Conservation (phyloP, 345 rosid genomes). For the Salix caprea region DNA sequence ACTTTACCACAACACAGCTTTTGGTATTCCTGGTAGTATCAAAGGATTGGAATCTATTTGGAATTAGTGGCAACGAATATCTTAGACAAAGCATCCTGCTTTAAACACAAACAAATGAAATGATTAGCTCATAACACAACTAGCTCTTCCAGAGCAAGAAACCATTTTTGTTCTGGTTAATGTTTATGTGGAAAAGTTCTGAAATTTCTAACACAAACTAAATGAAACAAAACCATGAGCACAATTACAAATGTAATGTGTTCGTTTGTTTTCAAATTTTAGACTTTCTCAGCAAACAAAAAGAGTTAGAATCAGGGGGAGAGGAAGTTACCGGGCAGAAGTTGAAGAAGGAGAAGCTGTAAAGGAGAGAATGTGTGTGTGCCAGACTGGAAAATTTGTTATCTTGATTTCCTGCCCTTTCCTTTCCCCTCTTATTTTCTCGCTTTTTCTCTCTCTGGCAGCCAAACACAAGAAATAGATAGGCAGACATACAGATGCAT, state of each 20-base stretch:
- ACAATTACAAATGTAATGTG: too few species aligned
- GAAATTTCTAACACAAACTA: too few species aligned
- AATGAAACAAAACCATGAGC: too few species aligned
- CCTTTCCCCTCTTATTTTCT: not conserved
- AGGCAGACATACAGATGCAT: not conserved
- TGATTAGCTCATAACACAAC: not conserved
- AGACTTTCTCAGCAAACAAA: too few species aligned
- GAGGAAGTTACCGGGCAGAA: not conserved
- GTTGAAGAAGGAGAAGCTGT: not conserved
- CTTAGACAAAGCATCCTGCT: slow-evolving; percentile 57
- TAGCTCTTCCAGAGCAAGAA: not conserved
- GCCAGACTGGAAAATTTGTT: not conserved
- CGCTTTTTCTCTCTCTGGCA: not conserved
- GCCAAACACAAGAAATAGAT: slow-evolving; percentile 1
- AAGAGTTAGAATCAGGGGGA: not conserved
- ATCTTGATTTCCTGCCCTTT: not conserved
- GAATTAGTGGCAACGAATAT: slow-evolving; percentile 43
- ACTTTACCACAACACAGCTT: slow-evolving; percentile 51
- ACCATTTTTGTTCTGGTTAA: too few species aligned
- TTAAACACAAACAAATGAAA: not conserved
- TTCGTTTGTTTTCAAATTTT: too few species aligned
- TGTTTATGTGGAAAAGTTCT: too few species aligned
- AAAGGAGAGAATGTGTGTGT: too few species aligned
- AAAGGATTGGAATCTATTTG: slow-evolving; percentile 36
- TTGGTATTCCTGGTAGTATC: slow-evolving; percentile 15